These are phyloP conservation scores for Phycomyces blakesleeanus DNA, from an alignment of 192 early-diverging fungal genomes.

Conservation along the genomic window DNA sequence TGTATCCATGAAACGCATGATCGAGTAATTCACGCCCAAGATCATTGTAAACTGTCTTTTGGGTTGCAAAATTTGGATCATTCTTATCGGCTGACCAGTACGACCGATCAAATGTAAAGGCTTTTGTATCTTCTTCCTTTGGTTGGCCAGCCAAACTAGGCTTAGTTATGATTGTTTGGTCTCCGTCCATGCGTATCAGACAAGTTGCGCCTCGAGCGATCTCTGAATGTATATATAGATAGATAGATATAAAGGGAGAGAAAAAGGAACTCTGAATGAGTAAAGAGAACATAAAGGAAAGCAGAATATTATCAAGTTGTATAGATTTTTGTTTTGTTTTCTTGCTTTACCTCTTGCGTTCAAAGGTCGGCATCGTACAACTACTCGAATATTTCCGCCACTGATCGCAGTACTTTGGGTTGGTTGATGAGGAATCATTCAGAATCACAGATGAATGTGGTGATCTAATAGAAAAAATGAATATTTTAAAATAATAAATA, in stretches of 20 bases:
- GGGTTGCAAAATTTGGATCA: conserved; percentile 62
- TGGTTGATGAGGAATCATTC: too few species aligned
- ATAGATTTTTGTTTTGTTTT: not conserved
- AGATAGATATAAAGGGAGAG: too few species aligned
- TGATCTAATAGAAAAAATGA: too few species aligned
- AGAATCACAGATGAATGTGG: too few species aligned
- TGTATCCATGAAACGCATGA: conserved; percentile 88
- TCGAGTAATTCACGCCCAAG: conserved; percentile 74
- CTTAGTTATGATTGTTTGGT: conserved; percentile 57
- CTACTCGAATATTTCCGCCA: conserved; percentile 63
- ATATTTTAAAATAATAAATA: too few species aligned
- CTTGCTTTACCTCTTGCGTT: conserved; percentile 60
- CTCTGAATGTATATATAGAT: conserved; percentile 36
- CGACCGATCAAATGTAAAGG: conserved; percentile 85
- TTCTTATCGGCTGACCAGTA: conserved; percentile 74
- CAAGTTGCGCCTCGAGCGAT: conserved; percentile 54
- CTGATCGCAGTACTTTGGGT: not conserved
- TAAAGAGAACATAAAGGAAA: too few species aligned
- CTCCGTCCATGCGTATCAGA: conserved; percentile 63
- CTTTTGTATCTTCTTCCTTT: conserved; percentile 38
- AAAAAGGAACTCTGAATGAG: too few species aligned
- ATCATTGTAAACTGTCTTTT: conserved; percentile 70
- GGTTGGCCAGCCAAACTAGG: not conserved
- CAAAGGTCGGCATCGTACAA: conserved; percentile 72
- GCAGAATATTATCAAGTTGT: too few species aligned